phyloP scores from a whole-genome alignment of 495 filamentous ascomycete genomes.

The Penicillium tannophilum region DNA sequence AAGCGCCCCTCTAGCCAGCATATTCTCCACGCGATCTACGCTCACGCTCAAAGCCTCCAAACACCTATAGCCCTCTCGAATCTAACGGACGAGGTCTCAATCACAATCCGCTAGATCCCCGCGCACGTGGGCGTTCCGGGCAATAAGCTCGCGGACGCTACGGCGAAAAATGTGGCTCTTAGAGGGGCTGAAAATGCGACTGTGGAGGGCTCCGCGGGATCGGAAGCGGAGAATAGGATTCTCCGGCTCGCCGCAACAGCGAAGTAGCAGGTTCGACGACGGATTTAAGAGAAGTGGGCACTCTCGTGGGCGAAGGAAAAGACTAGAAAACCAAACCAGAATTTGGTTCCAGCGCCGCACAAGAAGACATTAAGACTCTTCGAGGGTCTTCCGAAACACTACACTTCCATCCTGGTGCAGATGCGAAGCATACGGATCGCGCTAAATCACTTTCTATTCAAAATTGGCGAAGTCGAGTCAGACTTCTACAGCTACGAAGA shows the following conservation, averaged over 20 bases:
- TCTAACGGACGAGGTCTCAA: too few relatives aligned
- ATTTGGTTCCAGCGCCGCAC: background rate
- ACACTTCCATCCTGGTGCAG: background rate
- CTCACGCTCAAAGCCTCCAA: background rate
- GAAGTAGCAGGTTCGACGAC: background rate
- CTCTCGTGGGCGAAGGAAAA: background rate
- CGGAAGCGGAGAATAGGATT: background rate
- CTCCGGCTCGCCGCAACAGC: background rate
- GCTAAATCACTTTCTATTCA: background rate
- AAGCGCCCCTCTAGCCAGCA: background rate
- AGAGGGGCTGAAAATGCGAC: background rate
- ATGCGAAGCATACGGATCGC: background rate
- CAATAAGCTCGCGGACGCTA: constrained; percentile 5
- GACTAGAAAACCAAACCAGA: background rate
- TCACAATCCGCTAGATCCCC: constrained; percentile 1
- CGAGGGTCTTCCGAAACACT: background rate
- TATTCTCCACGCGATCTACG: background rate
- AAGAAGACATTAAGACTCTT: background rate
- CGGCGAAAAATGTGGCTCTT: constrained; percentile 5
- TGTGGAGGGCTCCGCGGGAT: background rate
- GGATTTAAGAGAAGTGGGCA: background rate
- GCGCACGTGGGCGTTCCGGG: constrained; percentile 4
- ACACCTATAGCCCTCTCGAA: background rate
- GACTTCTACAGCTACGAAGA: background rate
- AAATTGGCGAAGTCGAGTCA: background rate